Evolutionary conservation across 352 stramenopile genomes (phyloP), one percentile per base, ranked within the genome.

Genomic region (Pythium dissotocum): DNA sequence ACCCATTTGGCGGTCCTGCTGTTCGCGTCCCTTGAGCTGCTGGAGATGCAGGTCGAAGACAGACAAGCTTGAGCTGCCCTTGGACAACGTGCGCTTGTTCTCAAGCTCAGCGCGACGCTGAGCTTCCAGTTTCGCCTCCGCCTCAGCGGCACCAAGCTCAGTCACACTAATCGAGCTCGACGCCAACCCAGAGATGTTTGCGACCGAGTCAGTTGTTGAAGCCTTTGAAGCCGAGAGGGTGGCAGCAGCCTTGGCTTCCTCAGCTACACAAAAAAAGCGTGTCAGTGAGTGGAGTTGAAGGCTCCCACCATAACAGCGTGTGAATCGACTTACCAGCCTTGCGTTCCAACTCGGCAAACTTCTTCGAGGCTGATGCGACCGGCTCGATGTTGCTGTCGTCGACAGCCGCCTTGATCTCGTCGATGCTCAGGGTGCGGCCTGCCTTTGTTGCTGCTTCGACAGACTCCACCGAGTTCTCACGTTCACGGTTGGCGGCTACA

Each of bases 291-390:
- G 9, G 30, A 60, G 14, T 6, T 58, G 8, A 44, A 49, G 21
- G 28, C 2, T 30, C 28, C 28, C 28, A 30, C 1, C 28, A 30
- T 30, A 30, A 30, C 28, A 30, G 28, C 28, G 32, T 30, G 28
- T 4, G 7, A 16, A 4, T 18, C 14, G 28, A 65, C 73, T 44
- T 44, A 88, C 80, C 78, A 70, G 75, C 75, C 77, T 82, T 83
- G 44, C 80, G 79, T 57, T 90, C 82, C 78, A 88, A 84, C 18
- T 87, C 78, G 4, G 77, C 77, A 63, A 90, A 89, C 49, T 83
- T 85, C 49, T 87, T 77, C 4, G 82, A 78, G 48, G 82, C 80
- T 12, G 78, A 86, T 46, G 73, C 76, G 26, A 88, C 73, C 9
- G 64, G 66, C 24, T 86, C 82, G 6, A 85, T 63, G 36, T 79